Evolutionary conservation across 2,329 filamentous ascomycete species (phyloP), one percentile per base, ranked within the genome.

Genomic region (Fusarium chlamydosporum): DNA sequence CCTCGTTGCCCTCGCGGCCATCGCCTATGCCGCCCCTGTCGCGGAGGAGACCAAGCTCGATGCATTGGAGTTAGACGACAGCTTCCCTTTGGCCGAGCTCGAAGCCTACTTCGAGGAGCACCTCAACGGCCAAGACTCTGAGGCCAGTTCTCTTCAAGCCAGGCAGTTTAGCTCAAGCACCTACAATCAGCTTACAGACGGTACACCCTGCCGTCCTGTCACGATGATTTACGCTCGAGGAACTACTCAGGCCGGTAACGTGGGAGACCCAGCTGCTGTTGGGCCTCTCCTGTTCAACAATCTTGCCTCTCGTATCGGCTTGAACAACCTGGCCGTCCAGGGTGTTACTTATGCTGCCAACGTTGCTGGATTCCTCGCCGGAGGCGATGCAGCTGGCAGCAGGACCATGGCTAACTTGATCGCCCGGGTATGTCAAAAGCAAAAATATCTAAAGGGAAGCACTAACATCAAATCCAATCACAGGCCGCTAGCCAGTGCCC

Each of bases 201-300:
- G 56, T 11, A 59, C 53, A 4, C 53, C 53, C 12, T 59, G 56
- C n/a, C 56, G 56, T 4, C 23, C 41, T 6, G 41, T 59, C 11
- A 59, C 56, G 1, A 4, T 59, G 7, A 58, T 59, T 13, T 59
- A 29, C 15, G 56, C 56, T 6, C 29, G 53, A 59, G 56, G 56
- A 13, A 48, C 41, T 11, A 33, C 34, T 4, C 43, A 56, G 2
- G 34, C 34, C 4, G 56, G 56, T 6, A 59, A 59, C 20, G 56
- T 59, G 12, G 56, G 56, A 34, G 12, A 23, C 6, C 4, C n/a
- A 6, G 8, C n/a, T 29, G 26, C n/a, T 2, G 20, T 34, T 1
- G 56, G 56, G 2, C 56, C 56, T 2, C 6, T 20, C 6, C 10
- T 59, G 9, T 59, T 59, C 3, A 59, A 59, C 7, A 18, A 13